A percentile compares a stretch with the other conserved stretches of the same genome.
These are phyloP conservation scores for Suillus occidentalis DNA, from an alignment of 768 basidiomycete species.

Conservation along the genomic window DNA sequence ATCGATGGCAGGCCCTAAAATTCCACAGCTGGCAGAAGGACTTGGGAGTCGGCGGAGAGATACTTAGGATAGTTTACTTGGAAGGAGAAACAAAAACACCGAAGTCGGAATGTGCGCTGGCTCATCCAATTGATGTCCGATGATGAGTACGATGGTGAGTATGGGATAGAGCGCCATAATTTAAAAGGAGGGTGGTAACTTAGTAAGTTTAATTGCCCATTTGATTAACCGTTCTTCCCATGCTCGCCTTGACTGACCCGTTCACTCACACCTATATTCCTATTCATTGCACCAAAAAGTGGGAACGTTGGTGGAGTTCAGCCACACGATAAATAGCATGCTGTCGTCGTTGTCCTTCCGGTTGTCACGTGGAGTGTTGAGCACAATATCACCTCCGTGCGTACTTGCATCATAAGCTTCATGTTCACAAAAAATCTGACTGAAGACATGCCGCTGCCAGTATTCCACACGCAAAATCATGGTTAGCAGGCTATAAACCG, in stretches of 20 bases:
- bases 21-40: not conserved
- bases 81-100: not conserved
- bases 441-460: slow-evolving; percentile 32
- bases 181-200: not conserved
- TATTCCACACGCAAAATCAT: slow-evolving; percentile 58
- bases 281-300: not conserved
- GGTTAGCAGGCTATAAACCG: slow-evolving; percentile 47
- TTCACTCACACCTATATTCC: not conserved
- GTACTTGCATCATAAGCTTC: slow-evolving; percentile 10
- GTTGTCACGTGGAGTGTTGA: slow-evolving; percentile 41
- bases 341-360: slow-evolving; percentile 23
- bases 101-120: not conserved
- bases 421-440: not conserved
- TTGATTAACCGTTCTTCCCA: not conserved
- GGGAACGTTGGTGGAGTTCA: not conserved
- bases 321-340: not conserved
- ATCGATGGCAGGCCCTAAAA: not conserved
- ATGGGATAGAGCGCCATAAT: not conserved
- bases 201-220: not conserved
- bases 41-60: not conserved
- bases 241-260: not conserved
- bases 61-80: not conserved
- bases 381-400: slow-evolving; percentile 49
- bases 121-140: not conserved
- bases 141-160: not conserved